Percentiles rank a stretch among this genome's conserved stretches.
These are phyloP conservation scores for Magnusiomyces clavatus DNA, from an alignment of 1,139 yeast genomes.

Conservation along the genomic window DNA sequence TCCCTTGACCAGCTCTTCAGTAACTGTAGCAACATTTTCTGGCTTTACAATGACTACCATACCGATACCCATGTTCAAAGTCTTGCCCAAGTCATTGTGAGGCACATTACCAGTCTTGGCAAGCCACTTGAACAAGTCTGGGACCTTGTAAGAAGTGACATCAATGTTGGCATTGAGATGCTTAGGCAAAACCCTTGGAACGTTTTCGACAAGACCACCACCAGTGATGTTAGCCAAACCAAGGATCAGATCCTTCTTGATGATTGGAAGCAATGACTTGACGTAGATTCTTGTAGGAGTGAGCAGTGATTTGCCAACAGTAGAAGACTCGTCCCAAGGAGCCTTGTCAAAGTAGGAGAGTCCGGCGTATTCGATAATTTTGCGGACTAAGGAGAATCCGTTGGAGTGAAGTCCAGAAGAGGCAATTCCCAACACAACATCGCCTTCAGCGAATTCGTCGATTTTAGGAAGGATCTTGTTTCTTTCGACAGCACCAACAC, in stretches of 20 bases:
- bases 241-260: constrained; percentile 57
- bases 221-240: constrained; percentile 98
- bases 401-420: constrained; percentile 95
- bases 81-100: constrained; percentile 70
- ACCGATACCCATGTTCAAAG: constrained; percentile 94
- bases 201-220: constrained; percentile 94
- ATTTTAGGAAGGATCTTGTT: constrained; percentile 64
- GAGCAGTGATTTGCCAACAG: constrained; percentile 80
- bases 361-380: constrained; percentile 71
- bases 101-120: constrained; percentile 92
- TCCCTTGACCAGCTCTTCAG: constrained; percentile 45
- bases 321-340: constrained; percentile 70
- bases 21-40: constrained; percentile 53
- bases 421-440: constrained; percentile 75
- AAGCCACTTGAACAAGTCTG: constrained; percentile 88
- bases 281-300: constrained; percentile 94
- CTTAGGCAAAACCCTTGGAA: constrained; percentile 89
- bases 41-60: constrained; percentile 78
- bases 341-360: constrained; percentile 64
- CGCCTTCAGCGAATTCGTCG: constrained; percentile 63
- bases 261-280: constrained; percentile 72
- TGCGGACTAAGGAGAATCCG: constrained; percentile 94
- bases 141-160: constrained; percentile 72
- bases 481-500: constrained; percentile 96
- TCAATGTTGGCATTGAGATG: constrained; percentile 75